Percentiles rank a stretch among this genome's conserved stretches.
These are phyloP conservation scores for Fusarium palustre DNA, from an alignment of 2,329 filamentous ascomycete species.

Conservation along the genomic window DNA sequence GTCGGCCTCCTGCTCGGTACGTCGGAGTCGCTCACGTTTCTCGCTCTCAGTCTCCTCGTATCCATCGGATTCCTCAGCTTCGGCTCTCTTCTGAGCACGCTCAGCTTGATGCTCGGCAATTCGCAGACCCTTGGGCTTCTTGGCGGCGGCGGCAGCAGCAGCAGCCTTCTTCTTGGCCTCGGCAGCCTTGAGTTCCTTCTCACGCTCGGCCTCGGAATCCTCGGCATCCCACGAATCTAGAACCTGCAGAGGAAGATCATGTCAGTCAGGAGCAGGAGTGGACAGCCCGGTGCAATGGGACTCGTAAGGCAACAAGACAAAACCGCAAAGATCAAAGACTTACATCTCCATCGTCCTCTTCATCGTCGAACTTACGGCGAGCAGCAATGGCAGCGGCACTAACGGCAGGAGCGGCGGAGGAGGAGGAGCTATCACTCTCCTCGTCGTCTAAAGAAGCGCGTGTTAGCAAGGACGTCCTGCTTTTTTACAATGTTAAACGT, in stretches of 20 bases:
- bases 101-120: slow-evolving; percentile 81
- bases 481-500: background rate
- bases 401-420: slow-evolving; percentile 53
- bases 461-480: slow-evolving; percentile 21
- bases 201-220: slow-evolving; percentile 95
- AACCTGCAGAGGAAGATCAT: slow-evolving; percentile 66
- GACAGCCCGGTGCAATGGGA: background rate
- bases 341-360: slow-evolving; percentile 88
- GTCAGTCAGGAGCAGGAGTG: slow-evolving; percentile 7
- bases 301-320: background rate
- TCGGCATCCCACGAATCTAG: slow-evolving; percentile 97
- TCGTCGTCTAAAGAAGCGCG: slow-evolving; percentile 53
- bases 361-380: slow-evolving; percentile 83
- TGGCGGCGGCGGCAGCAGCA: slow-evolving; percentile 86
- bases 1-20: slow-evolving; percentile 87
- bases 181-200: slow-evolving; percentile 89
- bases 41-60: slow-evolving; percentile 80
- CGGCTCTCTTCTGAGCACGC: slow-evolving; percentile 64
- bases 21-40: slow-evolving; percentile 78
- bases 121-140: slow-evolving; percentile 89
- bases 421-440: slow-evolving; percentile 54
- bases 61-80: slow-evolving; percentile 68
- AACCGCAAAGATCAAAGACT: slow-evolving; percentile 45
- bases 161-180: slow-evolving; percentile 91
- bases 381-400: slow-evolving; percentile 55